Percentiles rank a stretch among this genome's conserved stretches.
Conservation (phyloP, 2,329 filamentous ascomycete genomes). For the Colletotrichum tanaceti region DNA sequence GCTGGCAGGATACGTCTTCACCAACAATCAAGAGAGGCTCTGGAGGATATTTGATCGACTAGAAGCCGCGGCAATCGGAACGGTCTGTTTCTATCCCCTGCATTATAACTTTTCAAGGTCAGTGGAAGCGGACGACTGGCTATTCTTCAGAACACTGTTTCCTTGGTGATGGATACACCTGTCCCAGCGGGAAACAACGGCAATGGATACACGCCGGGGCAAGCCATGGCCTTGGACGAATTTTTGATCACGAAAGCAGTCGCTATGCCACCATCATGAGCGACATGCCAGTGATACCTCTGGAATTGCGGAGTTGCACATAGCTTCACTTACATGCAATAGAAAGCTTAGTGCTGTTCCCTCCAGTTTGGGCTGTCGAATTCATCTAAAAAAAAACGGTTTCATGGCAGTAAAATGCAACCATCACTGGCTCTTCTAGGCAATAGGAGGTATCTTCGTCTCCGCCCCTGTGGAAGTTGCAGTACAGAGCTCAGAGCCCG, state of each 20-base stretch:
- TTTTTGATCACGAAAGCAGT: conserved; percentile 33
- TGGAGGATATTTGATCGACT: conserved; percentile 61
- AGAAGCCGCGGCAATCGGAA: conserved; percentile 74
- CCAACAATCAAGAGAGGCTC: conserved; percentile 54
- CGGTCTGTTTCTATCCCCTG: conserved; percentile 45
- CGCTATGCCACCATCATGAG: conserved; percentile 20
- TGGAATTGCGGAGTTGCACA: neutral
- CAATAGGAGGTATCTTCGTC: neutral
- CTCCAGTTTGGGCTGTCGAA: too few species aligned
- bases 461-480: neutral
- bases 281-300: neutral
- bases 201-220: conserved; percentile 19
- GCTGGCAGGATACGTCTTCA: conserved; percentile 81
- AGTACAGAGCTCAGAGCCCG: too few species aligned
- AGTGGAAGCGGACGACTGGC: conserved; percentile 1
- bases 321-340: neutral
- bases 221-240: conserved; percentile 29
- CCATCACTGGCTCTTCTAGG: neutral
- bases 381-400: too few species aligned
- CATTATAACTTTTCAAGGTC: neutral
- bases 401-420: neutral
- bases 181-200: conserved; percentile 15
- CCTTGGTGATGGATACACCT: conserved; percentile 21
- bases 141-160: conserved; percentile 29
- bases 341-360: neutral